phyloP scores from a whole-genome alignment of 306 rosid genomes.

The Trifolium dubium region DNA sequence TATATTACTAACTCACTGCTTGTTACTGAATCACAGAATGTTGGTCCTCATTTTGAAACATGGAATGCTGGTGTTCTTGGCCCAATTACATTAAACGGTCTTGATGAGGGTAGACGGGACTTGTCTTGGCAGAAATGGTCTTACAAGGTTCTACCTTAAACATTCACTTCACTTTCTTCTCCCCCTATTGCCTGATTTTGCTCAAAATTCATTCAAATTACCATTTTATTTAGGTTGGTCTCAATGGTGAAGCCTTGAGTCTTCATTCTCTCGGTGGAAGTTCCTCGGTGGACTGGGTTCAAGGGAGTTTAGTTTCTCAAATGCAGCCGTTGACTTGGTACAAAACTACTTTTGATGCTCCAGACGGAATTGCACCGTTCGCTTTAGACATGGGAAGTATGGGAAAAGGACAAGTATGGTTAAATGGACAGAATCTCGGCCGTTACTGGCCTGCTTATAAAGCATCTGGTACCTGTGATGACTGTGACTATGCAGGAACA shows the following conservation, averaged over 20 bases:
- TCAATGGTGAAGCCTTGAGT: conserved; percentile 83
- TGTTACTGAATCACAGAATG: conserved; percentile 66
- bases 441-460: conserved; percentile 98
- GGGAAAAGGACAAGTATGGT: conserved; percentile 97
- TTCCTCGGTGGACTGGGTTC: conserved; percentile 89
- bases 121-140: conserved; percentile 99
- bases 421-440: conserved; percentile 83
- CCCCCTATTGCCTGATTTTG: conserved; percentile 25
- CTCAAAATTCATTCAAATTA: conserved; percentile 33
- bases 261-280: conserved; percentile 94
- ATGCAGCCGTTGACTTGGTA: conserved; percentile 92
- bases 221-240: conserved; percentile 74
- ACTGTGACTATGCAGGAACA: conserved; percentile 82
- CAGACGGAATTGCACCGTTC: conserved; percentile 78
- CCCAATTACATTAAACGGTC: conserved; percentile 83
- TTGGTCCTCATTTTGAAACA: conserved; percentile 96
- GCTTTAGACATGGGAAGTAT: conserved; percentile 92
- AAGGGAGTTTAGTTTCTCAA: conserved; percentile 62
- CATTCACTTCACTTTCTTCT: conserved; percentile 17
- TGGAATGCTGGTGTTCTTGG: conserved; percentile 99
- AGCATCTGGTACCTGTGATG: conserved; percentile 75
- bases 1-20: conserved; percentile 8
- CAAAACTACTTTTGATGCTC: conserved; percentile 87
- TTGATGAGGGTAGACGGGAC: conserved; percentile 91
- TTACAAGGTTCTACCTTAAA: conserved; percentile 69